Base-by-base conservation (phyloP, 2,329 filamentous ascomycete genomes). In the Epichloe sibirici region DNA sequence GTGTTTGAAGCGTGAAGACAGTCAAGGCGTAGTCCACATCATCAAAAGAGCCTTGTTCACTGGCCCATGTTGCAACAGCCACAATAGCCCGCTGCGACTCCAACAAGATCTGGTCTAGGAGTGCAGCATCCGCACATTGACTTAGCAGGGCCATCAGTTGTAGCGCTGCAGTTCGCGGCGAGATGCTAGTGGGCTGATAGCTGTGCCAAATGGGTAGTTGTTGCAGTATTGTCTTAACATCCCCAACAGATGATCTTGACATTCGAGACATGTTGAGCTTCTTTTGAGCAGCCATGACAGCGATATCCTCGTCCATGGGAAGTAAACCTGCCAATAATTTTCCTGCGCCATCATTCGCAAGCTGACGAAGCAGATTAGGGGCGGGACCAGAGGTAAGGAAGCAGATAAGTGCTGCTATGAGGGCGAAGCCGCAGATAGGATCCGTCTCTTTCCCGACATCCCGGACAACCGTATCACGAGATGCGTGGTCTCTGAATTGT, bases 401-500 rank as follows among this genome's bases (percentile, higher is more conserved):
- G 3, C 79, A 76, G 5, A 82, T 70, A 5, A 88, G 70, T n/a
- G 81, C 76, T 1, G 80, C 77, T n/a, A 79, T 68, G 13, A 89
- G 73, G 1, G 81, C 70, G 61, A 85, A 86, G 6, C 81, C 82
- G 49, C 76, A 75, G 38, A 85, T 69, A 23, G 75, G 57, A 62
- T 90, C 85, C 1, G 73, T 67, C 60, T 85, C 79, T 48, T 73
- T 71, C 1, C 73, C 75, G 9, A 86, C 72, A 43, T 79, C 77
- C 45, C 78, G 74, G 50, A 89, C 78, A 15, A 96, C 72, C 34
- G 78, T 78, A 51, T 82, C 77, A 56, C 88, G 86, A 52, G 86
- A 80, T 6, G 82, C 81, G 58, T 88, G 83, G 56, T 90, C 83
- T 21, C 86, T 76, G 60, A 95, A 90, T 56, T 86, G 83, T 17